Conservation (phyloP, 257 asterid species). For the Jasminum sambac region DNA sequence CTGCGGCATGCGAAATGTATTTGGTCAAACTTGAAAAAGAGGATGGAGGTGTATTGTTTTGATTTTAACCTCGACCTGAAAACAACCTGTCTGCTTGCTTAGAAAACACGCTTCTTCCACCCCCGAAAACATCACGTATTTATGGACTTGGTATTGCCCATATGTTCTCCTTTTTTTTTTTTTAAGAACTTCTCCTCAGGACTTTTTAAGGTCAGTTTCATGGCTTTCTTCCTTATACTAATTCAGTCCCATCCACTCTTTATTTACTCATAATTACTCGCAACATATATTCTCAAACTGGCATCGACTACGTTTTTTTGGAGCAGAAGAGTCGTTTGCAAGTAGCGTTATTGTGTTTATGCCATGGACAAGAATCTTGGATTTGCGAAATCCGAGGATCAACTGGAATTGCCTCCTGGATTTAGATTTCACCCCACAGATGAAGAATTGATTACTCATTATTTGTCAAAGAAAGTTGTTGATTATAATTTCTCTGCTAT, state of each 20-base stretch:
- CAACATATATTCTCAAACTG: constrained; percentile 18
- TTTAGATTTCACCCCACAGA: constrained; percentile 83
- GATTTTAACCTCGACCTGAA: constrained; percentile 13
- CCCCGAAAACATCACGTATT: constrained; percentile 33
- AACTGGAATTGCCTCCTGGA: constrained; percentile 67
- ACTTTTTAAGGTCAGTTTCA: constrained; percentile 26
- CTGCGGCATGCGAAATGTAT: too few relatives aligned
- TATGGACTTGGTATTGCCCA: constrained; percentile 30
- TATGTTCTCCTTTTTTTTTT: constrained; percentile 24
- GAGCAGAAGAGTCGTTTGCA: neutral
- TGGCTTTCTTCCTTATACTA: constrained; percentile 17
- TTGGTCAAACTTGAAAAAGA: constrained; percentile 23
- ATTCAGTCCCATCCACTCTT: neutral
- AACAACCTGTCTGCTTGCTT: constrained; percentile 39
- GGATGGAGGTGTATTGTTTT: neutral
- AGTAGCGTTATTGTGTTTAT: neutral
- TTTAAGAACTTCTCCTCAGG: constrained; percentile 24
- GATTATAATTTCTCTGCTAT: constrained; percentile 46
- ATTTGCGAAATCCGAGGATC: constrained; percentile 31
- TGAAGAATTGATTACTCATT: constrained; percentile 76
- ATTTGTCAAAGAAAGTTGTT: constrained; percentile 51
- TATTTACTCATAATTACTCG: neutral
- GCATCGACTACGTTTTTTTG: too few relatives aligned
- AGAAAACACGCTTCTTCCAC: constrained; percentile 45
- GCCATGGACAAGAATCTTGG: constrained; percentile 42